Evolutionary conservation across 1,139 yeast species (phyloP).

Genomic region (Hansenula anomala): DNA sequence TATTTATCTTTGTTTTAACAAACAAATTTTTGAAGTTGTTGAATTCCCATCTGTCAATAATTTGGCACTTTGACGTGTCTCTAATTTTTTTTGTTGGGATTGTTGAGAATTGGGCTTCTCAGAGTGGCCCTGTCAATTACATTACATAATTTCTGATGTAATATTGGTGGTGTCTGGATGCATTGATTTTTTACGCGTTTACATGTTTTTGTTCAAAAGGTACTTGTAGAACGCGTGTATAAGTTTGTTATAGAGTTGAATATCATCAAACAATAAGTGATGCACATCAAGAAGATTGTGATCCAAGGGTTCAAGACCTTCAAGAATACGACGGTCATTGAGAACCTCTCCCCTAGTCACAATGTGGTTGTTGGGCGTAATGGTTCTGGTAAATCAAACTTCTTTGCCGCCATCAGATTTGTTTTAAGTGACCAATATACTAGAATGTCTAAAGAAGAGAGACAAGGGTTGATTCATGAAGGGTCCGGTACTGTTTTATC

Average conservation of each 20-base stretch:
- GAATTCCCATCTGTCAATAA: too few relatives aligned
- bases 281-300: constrained; percentile 46
- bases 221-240: background rate
- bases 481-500: constrained; percentile 92
- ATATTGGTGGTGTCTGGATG: background rate
- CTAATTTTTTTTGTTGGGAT: too few relatives aligned
- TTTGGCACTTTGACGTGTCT: too few relatives aligned
- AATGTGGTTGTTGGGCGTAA: constrained; percentile 93
- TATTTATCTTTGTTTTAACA: too few relatives aligned
- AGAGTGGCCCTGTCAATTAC: too few relatives aligned
- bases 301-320: constrained; percentile 96
- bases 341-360: constrained; percentile 70
- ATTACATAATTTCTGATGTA: too few relatives aligned
- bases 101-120: too few relatives aligned
- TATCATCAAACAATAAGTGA: constrained; percentile 12
- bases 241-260: too few relatives aligned
- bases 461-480: constrained; percentile 84
- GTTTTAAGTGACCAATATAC: constrained; percentile 89
- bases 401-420: constrained; percentile 92
- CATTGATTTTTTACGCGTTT: background rate
- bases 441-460: constrained; percentile 81
- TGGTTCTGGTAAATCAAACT: constrained; percentile 95
- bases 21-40: too few relatives aligned
- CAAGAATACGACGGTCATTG: constrained; percentile 76
- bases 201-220: too few relatives aligned